Percentiles rank a stretch among this genome's conserved stretches.
Evolutionary conservation across 75 land plant species (phyloP).

Genomic region (Selaginella tamariscina): DNA sequence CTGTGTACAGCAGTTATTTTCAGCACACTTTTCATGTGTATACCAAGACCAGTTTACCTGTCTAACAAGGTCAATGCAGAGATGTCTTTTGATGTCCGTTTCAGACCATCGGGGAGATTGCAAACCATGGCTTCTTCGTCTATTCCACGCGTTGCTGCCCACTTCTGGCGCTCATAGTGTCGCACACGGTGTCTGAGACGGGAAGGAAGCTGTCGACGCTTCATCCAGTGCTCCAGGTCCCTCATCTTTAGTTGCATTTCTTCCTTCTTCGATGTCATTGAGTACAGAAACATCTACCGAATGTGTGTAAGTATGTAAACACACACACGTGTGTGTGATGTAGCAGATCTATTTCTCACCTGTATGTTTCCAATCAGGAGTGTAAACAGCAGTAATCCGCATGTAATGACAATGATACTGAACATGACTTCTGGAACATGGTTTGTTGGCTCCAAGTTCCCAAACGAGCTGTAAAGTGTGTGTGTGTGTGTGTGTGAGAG

Average conservation of each 20-base stretch:
- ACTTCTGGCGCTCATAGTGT: constrained; percentile 60
- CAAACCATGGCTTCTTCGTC: constrained; percentile 57
- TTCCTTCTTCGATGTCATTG: constrained; percentile 64
- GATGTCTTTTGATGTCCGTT: constrained; percentile 75
- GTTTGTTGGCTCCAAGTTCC: constrained; percentile 76
- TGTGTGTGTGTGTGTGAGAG: no score
- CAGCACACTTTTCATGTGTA: no score
- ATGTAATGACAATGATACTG: constrained; percentile 52
- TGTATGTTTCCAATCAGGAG: constrained; percentile 83
- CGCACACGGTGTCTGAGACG: constrained; percentile 63
- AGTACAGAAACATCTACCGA: constrained; percentile 54
- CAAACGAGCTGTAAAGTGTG: constrained; percentile 56
- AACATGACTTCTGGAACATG: constrained; percentile 63
- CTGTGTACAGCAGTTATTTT: constrained; percentile 32
- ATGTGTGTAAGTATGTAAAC: not conserved
- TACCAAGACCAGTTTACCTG: no score
- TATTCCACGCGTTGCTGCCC: constrained; percentile 59
- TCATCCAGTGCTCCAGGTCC: constrained; percentile 94
- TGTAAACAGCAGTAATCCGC: constrained; percentile 73
- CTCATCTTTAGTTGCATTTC: constrained; percentile 61
- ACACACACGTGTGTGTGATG: not conserved
- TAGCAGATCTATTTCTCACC: constrained; percentile 23
- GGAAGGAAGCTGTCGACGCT: constrained; percentile 65
- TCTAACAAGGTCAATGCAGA: constrained; percentile 65
- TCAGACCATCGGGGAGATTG: constrained; percentile 70